Evolutionary conservation across 2,329 filamentous ascomycete species (phyloP).

Genomic region (Trichophyton benhamiae): DNA sequence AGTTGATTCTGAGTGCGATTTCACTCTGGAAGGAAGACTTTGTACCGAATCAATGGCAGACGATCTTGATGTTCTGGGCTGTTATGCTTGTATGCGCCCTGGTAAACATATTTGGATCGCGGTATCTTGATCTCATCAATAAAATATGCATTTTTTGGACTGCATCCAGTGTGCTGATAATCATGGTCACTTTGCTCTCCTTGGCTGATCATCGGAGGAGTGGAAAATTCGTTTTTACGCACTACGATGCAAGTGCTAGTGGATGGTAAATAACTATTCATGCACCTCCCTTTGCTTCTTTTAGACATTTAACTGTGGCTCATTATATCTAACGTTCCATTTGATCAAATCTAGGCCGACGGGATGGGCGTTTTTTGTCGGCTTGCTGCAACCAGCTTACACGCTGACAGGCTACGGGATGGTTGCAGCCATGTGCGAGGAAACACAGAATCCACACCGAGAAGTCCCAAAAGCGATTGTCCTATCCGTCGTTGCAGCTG

Average conservation of each 20-base stretch:
- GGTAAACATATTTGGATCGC: slow-evolving; percentile 53
- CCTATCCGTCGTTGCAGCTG: slow-evolving; percentile 54
- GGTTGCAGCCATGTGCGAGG: slow-evolving; percentile 61
- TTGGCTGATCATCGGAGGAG: slow-evolving; percentile 47
- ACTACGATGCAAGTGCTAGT: slow-evolving; percentile 53
- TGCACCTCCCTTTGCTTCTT: too few species aligned
- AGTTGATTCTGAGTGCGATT: slow-evolving; percentile 56
- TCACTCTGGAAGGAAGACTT: slow-evolving; percentile 59
- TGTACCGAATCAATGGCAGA: slow-evolving; percentile 56
- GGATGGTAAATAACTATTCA: slow-evolving; percentile 40
- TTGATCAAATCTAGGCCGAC: slow-evolving; percentile 36
- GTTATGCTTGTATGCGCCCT: slow-evolving; percentile 53
- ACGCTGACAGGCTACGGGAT: slow-evolving; percentile 50
- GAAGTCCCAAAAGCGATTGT: slow-evolving; percentile 63
- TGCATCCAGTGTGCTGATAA: slow-evolving; percentile 52
- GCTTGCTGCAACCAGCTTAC: slow-evolving; percentile 50
- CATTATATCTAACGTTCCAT: too few species aligned
- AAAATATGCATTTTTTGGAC: slow-evolving; percentile 66
- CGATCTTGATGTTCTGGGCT: slow-evolving; percentile 59
- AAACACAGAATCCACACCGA: slow-evolving; percentile 55
- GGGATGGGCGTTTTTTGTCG: slow-evolving; percentile 63
- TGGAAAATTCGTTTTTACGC: slow-evolving; percentile 53
- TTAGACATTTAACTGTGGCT: too few species aligned
- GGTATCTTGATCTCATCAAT: slow-evolving; percentile 55
- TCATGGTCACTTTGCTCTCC: slow-evolving; percentile 49